phyloP scores from a whole-genome alignment of 2,329 filamentous ascomycete genomes.

The Bretziella fagacearum region DNA sequence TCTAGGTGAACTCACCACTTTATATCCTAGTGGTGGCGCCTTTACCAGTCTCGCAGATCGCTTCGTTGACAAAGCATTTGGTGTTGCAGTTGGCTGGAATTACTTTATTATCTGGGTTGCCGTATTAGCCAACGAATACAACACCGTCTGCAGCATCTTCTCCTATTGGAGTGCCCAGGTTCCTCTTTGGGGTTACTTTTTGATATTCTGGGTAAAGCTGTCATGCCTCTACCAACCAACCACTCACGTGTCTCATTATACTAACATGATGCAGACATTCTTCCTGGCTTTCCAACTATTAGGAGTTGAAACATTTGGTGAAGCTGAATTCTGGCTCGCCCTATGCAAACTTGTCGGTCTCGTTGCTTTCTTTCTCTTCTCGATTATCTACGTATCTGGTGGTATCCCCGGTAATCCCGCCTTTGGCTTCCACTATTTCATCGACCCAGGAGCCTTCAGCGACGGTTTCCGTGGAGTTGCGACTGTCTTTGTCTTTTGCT shows the following conservation, averaged over 20 bases:
- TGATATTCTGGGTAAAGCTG: constrained; percentile 56
- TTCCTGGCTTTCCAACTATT: constrained; percentile 54
- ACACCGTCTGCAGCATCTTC: constrained; percentile 48
- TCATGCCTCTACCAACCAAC: constrained; percentile 2
- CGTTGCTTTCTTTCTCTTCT: constrained; percentile 56
- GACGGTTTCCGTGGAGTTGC: constrained; percentile 51
- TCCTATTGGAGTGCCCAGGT: constrained; percentile 46
- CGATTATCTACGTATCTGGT: constrained; percentile 53
- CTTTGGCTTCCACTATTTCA: constrained; percentile 57
- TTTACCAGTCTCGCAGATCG: constrained; percentile 55
- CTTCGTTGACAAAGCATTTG: constrained; percentile 54
- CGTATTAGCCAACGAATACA: constrained; percentile 51
- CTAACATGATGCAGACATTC: constrained; percentile 23
- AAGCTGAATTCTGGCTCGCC: constrained; percentile 66
- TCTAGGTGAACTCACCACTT: constrained; percentile 55
- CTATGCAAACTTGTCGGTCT: constrained; percentile 54
- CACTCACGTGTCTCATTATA: background rate
- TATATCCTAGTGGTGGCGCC: constrained; percentile 53
- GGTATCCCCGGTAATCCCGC: constrained; percentile 40
- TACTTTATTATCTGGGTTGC: constrained; percentile 53
- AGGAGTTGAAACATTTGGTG: constrained; percentile 58
- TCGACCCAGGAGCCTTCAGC: constrained; percentile 50
- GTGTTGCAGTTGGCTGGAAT: constrained; percentile 53
- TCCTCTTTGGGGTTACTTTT: constrained; percentile 51
- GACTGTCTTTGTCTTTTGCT: constrained; percentile 51